Base-by-base conservation (phyloP, 148 eudicot genomes). In the Fagopyrum tataricum region DNA sequence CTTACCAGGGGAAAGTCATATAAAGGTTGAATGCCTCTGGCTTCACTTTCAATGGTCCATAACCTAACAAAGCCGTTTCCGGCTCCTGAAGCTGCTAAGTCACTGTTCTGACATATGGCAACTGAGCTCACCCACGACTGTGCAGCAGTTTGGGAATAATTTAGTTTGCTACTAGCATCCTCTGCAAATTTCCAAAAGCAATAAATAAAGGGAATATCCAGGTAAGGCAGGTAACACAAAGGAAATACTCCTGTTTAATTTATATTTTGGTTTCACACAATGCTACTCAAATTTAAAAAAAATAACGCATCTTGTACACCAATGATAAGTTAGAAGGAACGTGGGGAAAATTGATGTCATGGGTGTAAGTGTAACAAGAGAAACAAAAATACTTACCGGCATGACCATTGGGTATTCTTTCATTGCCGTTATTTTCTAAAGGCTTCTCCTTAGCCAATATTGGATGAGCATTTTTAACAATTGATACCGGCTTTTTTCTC, bases 41-140 rank as follows among this genome's bases (percentile, higher is more conserved):
- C 79, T 59, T 96, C 99, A 71, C 67, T 87, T 75, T 90, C 89
- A 78, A 96, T 87, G 72, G 77, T 84, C 99, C 99, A 96, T 67
- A 92, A 80, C 49, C 87, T 91, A 79, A 92, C 82, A 75, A 55
- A 81, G 26, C 97, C 97, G 79, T 90, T 92, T 53, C 96, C 99
- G 72, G 99, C 97, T 78, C 97, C 99, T 11, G 99, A 96, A 72
- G 96, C 96, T 72, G 99, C 97, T 71, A 92, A 87, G 82, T 96
- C 99, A 74, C 99, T 96, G 79, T 81, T 87, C 79, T 90, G 82
- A 77, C 99, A 96, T 39, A 92, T 88, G 23, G 90, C 72, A 59
- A 96, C 84, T 37, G 99, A 87, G 76, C 89, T 82, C 67, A 96
- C 96, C 99, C 99, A 96, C 9, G 94, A 92, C 58, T 81, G 81